Conservation (phyloP, 257 asterid species). For the Perilla frutescens region DNA sequence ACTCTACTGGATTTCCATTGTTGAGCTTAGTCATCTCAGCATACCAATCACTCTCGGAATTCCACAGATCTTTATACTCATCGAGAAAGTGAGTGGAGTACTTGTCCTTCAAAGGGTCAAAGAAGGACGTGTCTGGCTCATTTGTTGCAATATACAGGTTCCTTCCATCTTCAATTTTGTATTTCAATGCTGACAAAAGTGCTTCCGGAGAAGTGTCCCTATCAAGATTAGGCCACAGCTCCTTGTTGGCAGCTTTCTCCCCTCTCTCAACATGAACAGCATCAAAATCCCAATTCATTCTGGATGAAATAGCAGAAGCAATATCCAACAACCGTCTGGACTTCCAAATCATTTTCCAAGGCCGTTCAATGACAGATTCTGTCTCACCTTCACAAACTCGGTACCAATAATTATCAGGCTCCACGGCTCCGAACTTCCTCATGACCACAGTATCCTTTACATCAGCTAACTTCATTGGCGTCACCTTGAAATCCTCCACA, state of each 20-base stretch:
- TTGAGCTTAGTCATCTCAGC: slow-evolving; percentile 62
- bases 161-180: slow-evolving; percentile 67
- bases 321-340: slow-evolving; percentile 61
- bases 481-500: slow-evolving; percentile 58
- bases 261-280: slow-evolving; percentile 70
- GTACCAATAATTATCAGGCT: slow-evolving; percentile 76
- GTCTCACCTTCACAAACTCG: slow-evolving; percentile 74
- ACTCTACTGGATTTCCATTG: slow-evolving; percentile 61
- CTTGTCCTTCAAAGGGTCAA: slow-evolving; percentile 67
- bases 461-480: slow-evolving; percentile 52
- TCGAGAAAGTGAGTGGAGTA: slow-evolving; percentile 70
- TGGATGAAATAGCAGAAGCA: slow-evolving; percentile 60
- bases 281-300: slow-evolving; percentile 74
- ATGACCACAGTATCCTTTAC: slow-evolving; percentile 56
- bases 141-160: slow-evolving; percentile 60
- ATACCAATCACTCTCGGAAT: slow-evolving; percentile 62
- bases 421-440: slow-evolving; percentile 71
- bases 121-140: slow-evolving; percentile 54
- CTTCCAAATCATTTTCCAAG: slow-evolving; percentile 69
- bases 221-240: slow-evolving; percentile 73
- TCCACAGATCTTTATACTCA: slow-evolving; percentile 63
- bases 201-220: slow-evolving; percentile 67
- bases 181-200: slow-evolving; percentile 48
- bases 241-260: slow-evolving; percentile 63
- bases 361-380: slow-evolving; percentile 56